Evolutionary conservation across 176 grass and related monocot species (phyloP).

Genomic region (Otatea glauca): DNA sequence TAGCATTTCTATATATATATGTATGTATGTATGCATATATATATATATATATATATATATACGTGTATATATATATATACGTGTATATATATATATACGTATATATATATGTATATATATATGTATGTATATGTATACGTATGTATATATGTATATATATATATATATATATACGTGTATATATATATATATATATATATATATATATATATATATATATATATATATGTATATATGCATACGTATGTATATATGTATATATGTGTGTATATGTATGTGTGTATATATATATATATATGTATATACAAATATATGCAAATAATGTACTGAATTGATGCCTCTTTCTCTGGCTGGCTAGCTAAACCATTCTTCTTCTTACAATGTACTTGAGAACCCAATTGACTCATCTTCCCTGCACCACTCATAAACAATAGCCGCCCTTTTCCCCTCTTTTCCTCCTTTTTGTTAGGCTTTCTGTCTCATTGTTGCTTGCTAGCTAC

Average conservation of each 20-base stretch:
- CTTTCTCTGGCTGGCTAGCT: conserved; percentile 11
- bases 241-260: too few species aligned
- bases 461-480: conserved; percentile 40
- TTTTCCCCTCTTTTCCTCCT: conserved; percentile 7
- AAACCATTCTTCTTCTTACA: conserved; percentile 21
- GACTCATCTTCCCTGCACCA: conserved; percentile 35
- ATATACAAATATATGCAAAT: background rate
- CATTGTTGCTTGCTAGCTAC: conserved; percentile 36
- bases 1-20: too few species aligned
- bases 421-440: conserved; percentile 34
- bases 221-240: too few species aligned
- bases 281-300: too few species aligned
- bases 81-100: background rate
- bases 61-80: too few species aligned
- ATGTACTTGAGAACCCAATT: conserved; percentile 49
- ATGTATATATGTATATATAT: background rate
- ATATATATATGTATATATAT: too few species aligned
- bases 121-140: too few species aligned
- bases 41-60: background rate
- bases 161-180: too few species aligned
- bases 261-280: too few species aligned
- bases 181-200: too few species aligned
- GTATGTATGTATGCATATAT: background rate
- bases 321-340: conserved; percentile 33
- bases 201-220: background rate